phyloP scores from a whole-genome alignment of 106 monocot genomes.

The Dendrobium huoshanense region DNA sequence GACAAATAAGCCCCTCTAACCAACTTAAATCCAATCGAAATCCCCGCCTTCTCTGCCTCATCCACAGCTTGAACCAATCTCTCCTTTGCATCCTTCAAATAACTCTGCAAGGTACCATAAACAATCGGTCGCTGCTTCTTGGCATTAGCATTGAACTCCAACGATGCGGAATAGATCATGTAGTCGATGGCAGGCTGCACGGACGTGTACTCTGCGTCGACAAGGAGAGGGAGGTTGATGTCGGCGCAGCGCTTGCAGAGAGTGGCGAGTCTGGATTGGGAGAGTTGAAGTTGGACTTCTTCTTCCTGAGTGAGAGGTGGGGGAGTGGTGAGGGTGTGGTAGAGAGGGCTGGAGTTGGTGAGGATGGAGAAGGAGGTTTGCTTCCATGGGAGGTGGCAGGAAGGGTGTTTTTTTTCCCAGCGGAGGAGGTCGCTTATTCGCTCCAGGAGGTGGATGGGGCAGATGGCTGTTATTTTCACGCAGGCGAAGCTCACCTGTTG shows the following conservation, averaged over 20 bases:
- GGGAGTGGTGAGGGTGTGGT: constrained; percentile 54
- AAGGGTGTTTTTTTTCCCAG: constrained; percentile 54
- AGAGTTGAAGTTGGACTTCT: constrained; percentile 38
- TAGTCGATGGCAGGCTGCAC: constrained; percentile 95
- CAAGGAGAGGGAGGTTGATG: constrained; percentile 46
- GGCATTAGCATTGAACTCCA: constrained; percentile 38
- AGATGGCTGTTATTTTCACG: constrained; percentile 87
- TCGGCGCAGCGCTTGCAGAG: constrained; percentile 51
- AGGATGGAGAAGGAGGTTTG: constrained; percentile 50
- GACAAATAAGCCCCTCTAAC: constrained; percentile 90
- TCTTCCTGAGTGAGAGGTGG: constrained; percentile 42
- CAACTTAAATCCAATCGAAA: constrained; percentile 68
- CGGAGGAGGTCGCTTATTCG: constrained; percentile 66
- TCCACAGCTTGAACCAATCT: constrained; percentile 40
- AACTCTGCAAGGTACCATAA: constrained; percentile 74
- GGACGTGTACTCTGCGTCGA: constrained; percentile 94
- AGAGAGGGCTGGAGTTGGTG: constrained; percentile 46
- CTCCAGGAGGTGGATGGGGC: constrained; percentile 71
- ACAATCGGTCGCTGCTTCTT: constrained; percentile 35
- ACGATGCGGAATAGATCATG: constrained; percentile 54
- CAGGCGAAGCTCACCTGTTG: constrained; percentile 74
- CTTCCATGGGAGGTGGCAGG: constrained; percentile 58
- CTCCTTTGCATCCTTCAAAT: constrained; percentile 70
- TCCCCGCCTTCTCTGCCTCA: constrained; percentile 49
- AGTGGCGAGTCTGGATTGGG: constrained; percentile 36